A percentile compares a stretch with the other conserved stretches of the same genome.
Conservation (phyloP, 2,329 filamentous ascomycete genomes). For the Stemphylium beticola region DNA sequence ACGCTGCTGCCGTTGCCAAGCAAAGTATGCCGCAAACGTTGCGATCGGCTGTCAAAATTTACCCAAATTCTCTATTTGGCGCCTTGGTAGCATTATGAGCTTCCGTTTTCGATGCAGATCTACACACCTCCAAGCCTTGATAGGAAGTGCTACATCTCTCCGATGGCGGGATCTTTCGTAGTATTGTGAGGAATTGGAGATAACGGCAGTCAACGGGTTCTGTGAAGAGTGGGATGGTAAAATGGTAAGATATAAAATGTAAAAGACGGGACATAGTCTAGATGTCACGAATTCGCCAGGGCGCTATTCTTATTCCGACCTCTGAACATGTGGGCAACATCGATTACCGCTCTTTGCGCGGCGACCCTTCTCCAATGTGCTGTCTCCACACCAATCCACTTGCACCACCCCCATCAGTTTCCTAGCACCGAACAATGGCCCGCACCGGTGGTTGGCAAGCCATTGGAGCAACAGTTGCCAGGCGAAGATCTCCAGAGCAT, state of each 20-base stretch:
- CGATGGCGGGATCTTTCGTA: conserved; percentile 16
- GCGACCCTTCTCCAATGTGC: conserved; percentile 7
- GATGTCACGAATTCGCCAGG: neutral
- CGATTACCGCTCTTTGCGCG: conserved; percentile 10
- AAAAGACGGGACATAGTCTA: neutral
- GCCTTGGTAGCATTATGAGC: conserved; percentile 26
- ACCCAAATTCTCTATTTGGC: conserved; percentile 10
- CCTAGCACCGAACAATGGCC: conserved; percentile 44
- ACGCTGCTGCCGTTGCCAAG: conserved; percentile 19
- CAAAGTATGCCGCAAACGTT: conserved; percentile 3
- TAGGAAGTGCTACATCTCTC: conserved; percentile 1
- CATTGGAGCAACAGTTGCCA: conserved; percentile 45
- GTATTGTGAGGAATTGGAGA: conserved; percentile 8
- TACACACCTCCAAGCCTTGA: conserved; percentile 9
- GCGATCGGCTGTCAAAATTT: conserved; percentile 3
- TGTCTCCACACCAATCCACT: conserved; percentile 20
- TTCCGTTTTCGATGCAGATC: conserved; percentile 24
- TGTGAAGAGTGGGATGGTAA: conserved; percentile 12
- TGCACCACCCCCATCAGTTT: conserved; percentile 14
- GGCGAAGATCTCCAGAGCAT: conserved; percentile 47
- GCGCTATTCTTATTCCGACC: neutral
- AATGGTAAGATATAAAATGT: neutral
- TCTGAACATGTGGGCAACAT: conserved; percentile 18
- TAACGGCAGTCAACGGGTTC: conserved; percentile 15
- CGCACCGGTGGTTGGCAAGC: conserved; percentile 36